Evolutionary conservation across 2,329 filamentous ascomycete species (phyloP), one percentile per base, ranked within the genome.

Genomic region (Cladophialophora exuberans): DNA sequence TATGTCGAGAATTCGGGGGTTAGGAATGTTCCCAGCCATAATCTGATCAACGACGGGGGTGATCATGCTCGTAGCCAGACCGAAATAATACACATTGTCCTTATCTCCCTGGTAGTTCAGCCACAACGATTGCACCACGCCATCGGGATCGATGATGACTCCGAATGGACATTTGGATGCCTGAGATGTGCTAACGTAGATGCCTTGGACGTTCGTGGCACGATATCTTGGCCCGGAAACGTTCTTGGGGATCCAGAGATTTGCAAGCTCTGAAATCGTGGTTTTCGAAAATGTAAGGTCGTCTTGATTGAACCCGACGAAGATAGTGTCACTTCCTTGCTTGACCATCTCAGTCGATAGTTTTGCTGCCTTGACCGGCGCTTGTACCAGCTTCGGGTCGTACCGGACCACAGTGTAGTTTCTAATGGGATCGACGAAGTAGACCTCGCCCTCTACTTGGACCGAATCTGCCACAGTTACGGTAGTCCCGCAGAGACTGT

Each of bases 271-370:
- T 0, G 95, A 97, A 11, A 99, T 91, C 0, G 88, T 90, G 0
- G 94, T 97, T 64, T 96, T 91, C 4, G 91, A 89, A 64, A 97
- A 90, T 3, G 97, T 93, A 35, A 97, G 85, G 58, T 93, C 87
- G 62, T 97, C 97, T 63, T 95, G 87, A 69, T 99, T 99, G 77
- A 96, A 95, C n/a, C 94, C 95, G 60, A 99, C 88, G 73, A 99
- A 99, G 63, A 96, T 92, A 0, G 92, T 97, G 54, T 93, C 88
- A 44, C 92, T 89, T 30, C 94, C 94, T 75, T 97, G 94, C 47
- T 90, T 92, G 69, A 97, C 90, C 65, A 86, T 85, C 52, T 89
- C 84, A 4, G 80, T 85, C 66, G 90, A 90, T 45, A 99, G 81
- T 65, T 84, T 89, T 3, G 95, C 94, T 61, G 89, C 92, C 76